Evolutionary conservation across 208 protist genomes (phyloP).

Genomic region (Wallacemonas collosoma): DNA sequence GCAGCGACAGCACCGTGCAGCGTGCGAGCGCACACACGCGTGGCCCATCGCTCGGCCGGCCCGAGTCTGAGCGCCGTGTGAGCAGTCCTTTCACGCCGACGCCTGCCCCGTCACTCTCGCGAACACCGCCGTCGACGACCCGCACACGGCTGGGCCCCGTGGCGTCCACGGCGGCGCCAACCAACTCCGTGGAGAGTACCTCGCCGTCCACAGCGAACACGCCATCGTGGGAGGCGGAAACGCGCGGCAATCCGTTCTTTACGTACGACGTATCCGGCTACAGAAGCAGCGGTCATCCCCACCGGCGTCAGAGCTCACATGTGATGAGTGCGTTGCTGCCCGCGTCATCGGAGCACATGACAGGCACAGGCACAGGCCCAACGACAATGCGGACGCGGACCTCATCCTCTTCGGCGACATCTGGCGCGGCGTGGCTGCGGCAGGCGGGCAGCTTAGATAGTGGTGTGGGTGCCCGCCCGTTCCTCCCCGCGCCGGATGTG

Average conservation of each 20-base stretch:
- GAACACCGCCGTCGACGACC: background rate
- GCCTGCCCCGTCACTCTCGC: background rate
- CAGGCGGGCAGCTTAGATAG: background rate
- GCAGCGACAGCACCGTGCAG: background rate
- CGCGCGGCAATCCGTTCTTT: slow-evolving; percentile 7
- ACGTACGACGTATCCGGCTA: background rate
- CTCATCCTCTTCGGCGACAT: background rate
- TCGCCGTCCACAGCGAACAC: background rate
- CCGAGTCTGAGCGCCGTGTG: background rate
- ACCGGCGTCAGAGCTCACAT: background rate
- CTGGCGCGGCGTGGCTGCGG: background rate
- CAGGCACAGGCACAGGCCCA: background rate
- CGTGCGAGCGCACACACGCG: background rate
- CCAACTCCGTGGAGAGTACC: background rate
- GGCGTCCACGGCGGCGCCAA: background rate
- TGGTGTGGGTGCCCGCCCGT: background rate
- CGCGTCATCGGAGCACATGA: background rate
- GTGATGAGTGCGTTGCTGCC: slow-evolving; percentile 5
- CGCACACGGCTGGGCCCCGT: background rate
- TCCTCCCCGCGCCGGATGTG: background rate
- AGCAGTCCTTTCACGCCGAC: background rate
- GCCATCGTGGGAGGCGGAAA: background rate
- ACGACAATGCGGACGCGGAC: background rate
- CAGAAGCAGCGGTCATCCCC: background rate
- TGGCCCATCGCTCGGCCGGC: no score